Conservation (phyloP, 805 yeast genomes). For the Saturnispora gosingensis region DNA sequence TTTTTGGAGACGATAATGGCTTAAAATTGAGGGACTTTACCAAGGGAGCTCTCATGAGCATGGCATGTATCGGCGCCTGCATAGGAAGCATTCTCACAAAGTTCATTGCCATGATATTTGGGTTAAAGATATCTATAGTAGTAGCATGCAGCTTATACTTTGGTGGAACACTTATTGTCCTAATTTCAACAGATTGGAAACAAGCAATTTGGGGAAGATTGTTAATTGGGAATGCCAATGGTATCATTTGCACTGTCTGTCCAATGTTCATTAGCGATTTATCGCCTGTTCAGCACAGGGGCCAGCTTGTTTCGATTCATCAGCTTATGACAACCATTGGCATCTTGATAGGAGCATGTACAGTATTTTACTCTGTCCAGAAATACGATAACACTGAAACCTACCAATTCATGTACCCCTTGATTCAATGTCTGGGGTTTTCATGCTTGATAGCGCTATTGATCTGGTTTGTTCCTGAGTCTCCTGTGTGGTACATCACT, state of each 20-base stretch:
- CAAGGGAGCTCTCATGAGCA: constrained; percentile 25
- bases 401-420: constrained; percentile 19
- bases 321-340: constrained; percentile 30
- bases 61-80: constrained; percentile 25
- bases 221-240: constrained; percentile 26
- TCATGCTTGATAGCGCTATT: constrained; percentile 4
- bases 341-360: constrained; percentile 24
- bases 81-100: constrained; percentile 24
- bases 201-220: constrained; percentile 23
- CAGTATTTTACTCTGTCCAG: constrained; percentile 15
- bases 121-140: constrained; percentile 20
- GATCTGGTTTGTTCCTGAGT: constrained; percentile 28
- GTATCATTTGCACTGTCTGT: constrained; percentile 25
- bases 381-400: constrained; percentile 4
- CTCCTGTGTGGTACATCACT: constrained; percentile 25
- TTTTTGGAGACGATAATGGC: constrained; percentile 18
- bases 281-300: constrained; percentile 24
- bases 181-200: constrained; percentile 18
- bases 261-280: constrained; percentile 31
- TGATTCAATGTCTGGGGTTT: constrained; percentile 17
- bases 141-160: constrained; percentile 17
- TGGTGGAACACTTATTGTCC: constrained; percentile 16
- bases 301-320: constrained; percentile 25
- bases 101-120: constrained; percentile 19
- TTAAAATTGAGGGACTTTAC: constrained; percentile 17